Percentiles rank a stretch among this genome's conserved stretches.
phyloP scores from a whole-genome alignment of 2,329 filamentous ascomycete species.

The Aspergillus intermedius region DNA sequence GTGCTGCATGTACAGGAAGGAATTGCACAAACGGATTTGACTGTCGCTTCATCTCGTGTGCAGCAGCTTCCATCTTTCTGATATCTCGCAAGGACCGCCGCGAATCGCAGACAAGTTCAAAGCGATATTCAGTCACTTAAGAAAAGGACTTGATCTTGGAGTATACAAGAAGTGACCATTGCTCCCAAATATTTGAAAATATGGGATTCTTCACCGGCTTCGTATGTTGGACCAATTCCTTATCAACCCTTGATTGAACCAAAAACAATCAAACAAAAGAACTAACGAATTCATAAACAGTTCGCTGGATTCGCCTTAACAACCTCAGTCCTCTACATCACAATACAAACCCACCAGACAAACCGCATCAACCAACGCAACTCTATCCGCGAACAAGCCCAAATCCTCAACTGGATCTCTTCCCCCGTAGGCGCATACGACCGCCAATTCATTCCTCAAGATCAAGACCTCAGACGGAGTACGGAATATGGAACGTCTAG shows the following conservation, averaged over 20 bases:
- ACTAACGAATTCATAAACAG: conserved; percentile 37
- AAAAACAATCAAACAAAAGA: not conserved
- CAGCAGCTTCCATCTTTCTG: too few species aligned
- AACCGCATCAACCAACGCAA: conserved; percentile 50
- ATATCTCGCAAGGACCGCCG: too few species aligned
- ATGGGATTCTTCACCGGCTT: conserved; percentile 74
- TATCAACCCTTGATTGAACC: not conserved
- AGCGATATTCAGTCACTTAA: too few species aligned
- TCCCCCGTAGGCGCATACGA: conserved; percentile 30
- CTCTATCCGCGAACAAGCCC: conserved; percentile 40
- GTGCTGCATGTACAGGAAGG: not conserved
- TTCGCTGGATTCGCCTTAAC: conserved; percentile 71
- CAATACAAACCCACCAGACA: conserved; percentile 62
- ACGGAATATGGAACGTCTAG: conserved; percentile 3
- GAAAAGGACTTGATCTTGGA: not conserved
- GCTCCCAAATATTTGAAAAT: conserved; percentile 6
- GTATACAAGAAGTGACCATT: not conserved
- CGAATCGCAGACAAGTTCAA: too few species aligned
- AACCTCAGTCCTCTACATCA: conserved; percentile 65
- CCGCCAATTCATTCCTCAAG: conserved; percentile 17
- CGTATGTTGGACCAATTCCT: conserved; percentile 46
- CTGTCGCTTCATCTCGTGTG: too few species aligned
- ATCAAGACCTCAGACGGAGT: conserved; percentile 6
- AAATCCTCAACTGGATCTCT: conserved; percentile 36
- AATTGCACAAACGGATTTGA: too few species aligned